Evolutionary conservation across 208 protist genomes (phyloP).

Genomic region (Crithidia mellificae): DNA sequence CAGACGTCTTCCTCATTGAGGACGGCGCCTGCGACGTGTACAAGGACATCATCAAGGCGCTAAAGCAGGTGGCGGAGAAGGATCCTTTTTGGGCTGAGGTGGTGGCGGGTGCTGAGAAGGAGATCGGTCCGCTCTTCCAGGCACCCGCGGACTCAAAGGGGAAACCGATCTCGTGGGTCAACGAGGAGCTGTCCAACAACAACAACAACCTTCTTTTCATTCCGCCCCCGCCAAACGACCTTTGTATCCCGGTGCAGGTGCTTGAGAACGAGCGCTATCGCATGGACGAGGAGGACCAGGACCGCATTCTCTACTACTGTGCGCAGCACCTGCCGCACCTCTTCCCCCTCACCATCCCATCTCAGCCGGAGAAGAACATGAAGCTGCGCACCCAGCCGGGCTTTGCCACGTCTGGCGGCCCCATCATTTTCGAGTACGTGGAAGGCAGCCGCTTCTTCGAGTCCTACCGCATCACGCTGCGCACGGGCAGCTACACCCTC

Average conservation of each 20-base stretch:
- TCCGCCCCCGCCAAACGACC: conserved; percentile 54
- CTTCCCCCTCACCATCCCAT: conserved; percentile 57
- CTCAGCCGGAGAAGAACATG: conserved; percentile 30
- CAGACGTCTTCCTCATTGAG: conserved; percentile 67
- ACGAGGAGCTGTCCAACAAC: conserved; percentile 72
- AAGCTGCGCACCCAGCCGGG: conserved; percentile 50
- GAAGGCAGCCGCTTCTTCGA: conserved; percentile 58
- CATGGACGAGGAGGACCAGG: conserved; percentile 67
- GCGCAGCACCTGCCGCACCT: conserved; percentile 73
- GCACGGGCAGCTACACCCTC: conserved; percentile 74
- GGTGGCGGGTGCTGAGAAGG: conserved; percentile 52
- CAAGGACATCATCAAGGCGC: conserved; percentile 58
- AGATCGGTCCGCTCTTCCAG: conserved; percentile 69
- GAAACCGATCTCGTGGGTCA: conserved; percentile 62
- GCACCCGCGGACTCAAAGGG: conserved; percentile 37
- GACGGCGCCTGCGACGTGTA: conserved; percentile 70
- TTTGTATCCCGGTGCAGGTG: conserved; percentile 35
- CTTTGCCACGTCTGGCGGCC: conserved; percentile 64
- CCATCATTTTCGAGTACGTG: conserved; percentile 70
- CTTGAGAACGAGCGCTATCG: conserved; percentile 46
- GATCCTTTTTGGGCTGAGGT: conserved; percentile 72
- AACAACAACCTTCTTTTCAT: conserved; percentile 76
- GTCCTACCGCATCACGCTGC: conserved; percentile 71
- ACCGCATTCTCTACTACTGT: conserved; percentile 78
- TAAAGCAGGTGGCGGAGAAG: conserved; percentile 59